Evolutionary conservation across 805 yeast species (phyloP), one percentile per base, ranked within the genome.

Genomic region (Hermanozyma aechmeae): DNA sequence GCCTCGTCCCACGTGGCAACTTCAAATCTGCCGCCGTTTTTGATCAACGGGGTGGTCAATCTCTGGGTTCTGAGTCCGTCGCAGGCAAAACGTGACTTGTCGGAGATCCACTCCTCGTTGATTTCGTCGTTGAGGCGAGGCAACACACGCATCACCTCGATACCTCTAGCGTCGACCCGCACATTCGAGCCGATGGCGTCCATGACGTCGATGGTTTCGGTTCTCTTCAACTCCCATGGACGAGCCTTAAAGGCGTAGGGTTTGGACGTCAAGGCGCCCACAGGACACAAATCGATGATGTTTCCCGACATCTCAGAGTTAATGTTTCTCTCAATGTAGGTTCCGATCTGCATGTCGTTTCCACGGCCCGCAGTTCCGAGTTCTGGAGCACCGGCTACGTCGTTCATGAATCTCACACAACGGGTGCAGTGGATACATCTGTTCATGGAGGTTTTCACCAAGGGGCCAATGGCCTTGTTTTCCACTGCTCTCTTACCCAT

Each of bases 211-310:
- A 83, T 71, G 29, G 89, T 69, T 57, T 83, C 95, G 27, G 93
- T 82, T 65, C 82, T 76, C 64, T 82, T 83, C 53, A 84, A 71
- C 59, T 83, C 95, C 95, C 95, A 83, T 17, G 95, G 94, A 52
- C 95, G 73, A 11, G 94, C 93, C 51, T 74, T 76, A 69, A 83
- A 83, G n/a, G 95, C 86, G 47, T 83, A 83, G 15, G 95, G 95
- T 58, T 84, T 84, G 16, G 84, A 75, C 20, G 95, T 84, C 46
- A 83, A 72, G 1, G 95, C 95, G 46, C 95, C 95, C 38, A 83
- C 95, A 13, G 95, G 95, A 62, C 95, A 83, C 43, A 83, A 68
- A 54, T 83, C 95, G 41, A 84, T 73, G 41, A 83, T 76, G 61
- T 83, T 83, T 49, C 94, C 95, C 27, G 87, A 77, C 63, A 83